Conservation (phyloP, 495 filamentous ascomycete species). For the Talaromyces wortmannii region DNA sequence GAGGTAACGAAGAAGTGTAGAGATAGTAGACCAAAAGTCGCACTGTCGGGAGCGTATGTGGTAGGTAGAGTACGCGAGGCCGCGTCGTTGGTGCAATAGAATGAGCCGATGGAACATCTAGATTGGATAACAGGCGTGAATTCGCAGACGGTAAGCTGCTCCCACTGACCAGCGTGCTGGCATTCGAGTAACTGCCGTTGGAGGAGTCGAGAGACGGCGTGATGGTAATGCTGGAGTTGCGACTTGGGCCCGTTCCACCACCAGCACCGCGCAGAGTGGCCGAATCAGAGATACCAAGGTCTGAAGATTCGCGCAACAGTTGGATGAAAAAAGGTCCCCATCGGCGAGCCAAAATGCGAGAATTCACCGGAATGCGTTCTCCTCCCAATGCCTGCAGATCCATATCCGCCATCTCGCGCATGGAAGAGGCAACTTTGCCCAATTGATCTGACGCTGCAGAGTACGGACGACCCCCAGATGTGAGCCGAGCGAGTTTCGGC, state of each 20-base stretch:
- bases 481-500: constrained; percentile 51
- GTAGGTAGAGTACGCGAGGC: constrained; percentile 83
- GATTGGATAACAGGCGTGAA: constrained; percentile 34
- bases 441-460: constrained; percentile 74
- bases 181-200: constrained; percentile 54
- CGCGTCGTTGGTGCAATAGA: constrained; percentile 62
- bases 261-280: constrained; percentile 45
- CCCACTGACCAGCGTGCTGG: constrained; percentile 42
- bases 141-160: constrained; percentile 36
- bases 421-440: constrained; percentile 67
- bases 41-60: constrained; percentile 82
- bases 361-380: constrained; percentile 90
- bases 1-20: constrained; percentile 83
- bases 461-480: constrained; percentile 60
- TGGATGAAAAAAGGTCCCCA: constrained; percentile 97
- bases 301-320: constrained; percentile 68
- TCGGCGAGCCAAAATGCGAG: constrained; percentile 72
- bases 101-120: constrained; percentile 37
- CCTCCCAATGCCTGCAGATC: constrained; percentile 85
- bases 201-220: constrained; percentile 53
- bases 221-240: constrained; percentile 81
- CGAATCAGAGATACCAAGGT: constrained; percentile 36
- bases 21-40: constrained; percentile 85
- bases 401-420: constrained; percentile 93
- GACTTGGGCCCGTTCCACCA: constrained; percentile 19